phyloP scores from a whole-genome alignment of 2,329 filamentous ascomycete genomes.

The Triangularia verruculosa region DNA sequence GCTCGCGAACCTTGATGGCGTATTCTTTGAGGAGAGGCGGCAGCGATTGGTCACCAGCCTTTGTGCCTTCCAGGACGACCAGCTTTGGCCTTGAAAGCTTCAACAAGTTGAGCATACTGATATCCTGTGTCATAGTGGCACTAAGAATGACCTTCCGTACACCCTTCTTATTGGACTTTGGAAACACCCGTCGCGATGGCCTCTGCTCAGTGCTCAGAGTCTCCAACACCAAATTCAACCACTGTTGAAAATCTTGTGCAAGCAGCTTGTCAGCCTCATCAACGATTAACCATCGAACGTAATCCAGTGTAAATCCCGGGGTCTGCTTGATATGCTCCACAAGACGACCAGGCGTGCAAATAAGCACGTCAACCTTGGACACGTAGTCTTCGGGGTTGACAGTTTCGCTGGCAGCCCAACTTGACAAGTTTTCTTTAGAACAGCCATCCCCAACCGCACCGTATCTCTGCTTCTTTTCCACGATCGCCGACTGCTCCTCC shows the following conservation, averaged over 20 bases:
- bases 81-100: constrained; percentile 71
- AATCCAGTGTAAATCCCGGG: constrained; percentile 72
- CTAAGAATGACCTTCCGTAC: constrained; percentile 83
- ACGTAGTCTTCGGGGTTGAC: constrained; percentile 33
- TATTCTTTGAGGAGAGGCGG: constrained; percentile 63
- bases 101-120: constrained; percentile 73
- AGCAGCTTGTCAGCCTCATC: constrained; percentile 93
- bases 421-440: constrained; percentile 19
- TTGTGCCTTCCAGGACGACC: constrained; percentile 65
- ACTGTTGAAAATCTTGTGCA: constrained; percentile 89
- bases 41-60: constrained; percentile 41
- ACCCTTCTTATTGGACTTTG: constrained; percentile 49
- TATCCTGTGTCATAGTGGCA: constrained; percentile 86
- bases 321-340: constrained; percentile 89
- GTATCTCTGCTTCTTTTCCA: constrained; percentile 54
- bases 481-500: constrained; percentile 52
- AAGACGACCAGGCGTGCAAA: constrained; percentile 87
- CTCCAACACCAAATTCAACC: constrained; percentile 72
- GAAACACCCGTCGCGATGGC: constrained; percentile 51
- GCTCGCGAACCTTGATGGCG: constrained; percentile 66
- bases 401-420: neutral
- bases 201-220: constrained; percentile 45
- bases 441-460: constrained; percentile 43
- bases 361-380: constrained; percentile 74
- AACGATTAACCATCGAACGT: constrained; percentile 83